Evolutionary conservation across 306 rosid species (phyloP).

Genomic region (Lathyrus aphaca): DNA sequence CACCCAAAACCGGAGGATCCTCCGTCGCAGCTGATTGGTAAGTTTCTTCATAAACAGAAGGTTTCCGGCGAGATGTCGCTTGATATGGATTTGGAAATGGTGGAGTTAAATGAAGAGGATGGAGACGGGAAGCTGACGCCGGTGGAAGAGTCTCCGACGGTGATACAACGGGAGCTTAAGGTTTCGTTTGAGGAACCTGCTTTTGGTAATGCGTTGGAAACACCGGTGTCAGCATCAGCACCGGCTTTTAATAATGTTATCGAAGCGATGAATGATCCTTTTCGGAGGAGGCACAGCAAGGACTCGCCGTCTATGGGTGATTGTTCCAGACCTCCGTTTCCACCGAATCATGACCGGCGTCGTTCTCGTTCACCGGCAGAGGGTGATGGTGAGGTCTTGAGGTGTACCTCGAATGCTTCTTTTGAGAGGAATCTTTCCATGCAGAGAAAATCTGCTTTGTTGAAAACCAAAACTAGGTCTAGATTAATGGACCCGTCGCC

Average conservation of each 20-base stretch:
- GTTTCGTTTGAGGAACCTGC: conserved; percentile 60
- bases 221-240: too few relatives aligned
- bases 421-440: conserved; percentile 59
- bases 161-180: conserved; percentile 52
- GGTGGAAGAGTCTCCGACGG: conserved; percentile 61
- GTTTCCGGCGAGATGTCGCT: conserved; percentile 70
- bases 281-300: conserved; percentile 54
- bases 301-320: conserved; percentile 44
- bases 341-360: conserved; percentile 38
- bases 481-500: conserved; percentile 89
- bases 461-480: conserved; percentile 63
- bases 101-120: conserved; percentile 53
- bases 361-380: conserved; percentile 21
- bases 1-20: conserved; percentile 54
- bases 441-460: conserved; percentile 54
- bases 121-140: conserved; percentile 44
- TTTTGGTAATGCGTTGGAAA: not conserved
- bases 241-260: not conserved
- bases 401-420: conserved; percentile 75
- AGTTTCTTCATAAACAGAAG: conserved; percentile 71
- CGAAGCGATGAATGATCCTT: conserved; percentile 41
- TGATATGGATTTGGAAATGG: conserved; percentile 98
- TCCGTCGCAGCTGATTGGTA: conserved; percentile 74
- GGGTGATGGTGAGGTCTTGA: conserved; percentile 55
- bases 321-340: conserved; percentile 40